These are phyloP conservation scores for Spiraea crenata DNA, from an alignment of 331 rosid genomes.

Conservation along the genomic window DNA sequence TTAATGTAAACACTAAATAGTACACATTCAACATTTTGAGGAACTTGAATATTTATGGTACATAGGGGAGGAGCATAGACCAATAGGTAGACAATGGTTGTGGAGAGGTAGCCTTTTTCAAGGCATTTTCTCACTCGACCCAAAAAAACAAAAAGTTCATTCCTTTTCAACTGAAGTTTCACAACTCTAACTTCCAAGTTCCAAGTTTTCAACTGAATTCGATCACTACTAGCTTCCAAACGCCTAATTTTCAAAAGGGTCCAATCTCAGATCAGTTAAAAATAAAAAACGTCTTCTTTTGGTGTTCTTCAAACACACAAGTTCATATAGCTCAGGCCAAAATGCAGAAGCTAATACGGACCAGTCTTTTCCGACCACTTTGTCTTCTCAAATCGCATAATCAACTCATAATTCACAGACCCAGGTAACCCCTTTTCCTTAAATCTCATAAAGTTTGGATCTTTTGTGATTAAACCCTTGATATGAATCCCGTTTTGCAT, in stretches of 20 bases:
- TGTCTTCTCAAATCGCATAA: constrained; percentile 30
- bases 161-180: no score
- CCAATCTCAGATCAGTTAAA: not conserved
- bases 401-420: constrained; percentile 25
- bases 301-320: not conserved
- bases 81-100: no score
- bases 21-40: no score
- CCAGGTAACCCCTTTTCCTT: constrained; percentile 37
- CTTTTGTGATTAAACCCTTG: not conserved
- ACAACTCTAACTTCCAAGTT: no score
- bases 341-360: constrained; percentile 25
- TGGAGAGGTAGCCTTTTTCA: no score
- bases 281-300: not conserved
- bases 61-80: no score
- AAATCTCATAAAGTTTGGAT: not conserved
- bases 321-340: not conserved
- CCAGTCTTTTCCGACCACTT: constrained; percentile 33
- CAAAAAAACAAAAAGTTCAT: no score
- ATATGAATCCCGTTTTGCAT: not conserved
- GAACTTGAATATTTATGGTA: no score
- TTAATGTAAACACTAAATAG: no score
- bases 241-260: not conserved
- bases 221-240: not conserved
- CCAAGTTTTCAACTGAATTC: not conserved
- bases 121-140: no score